phyloP scores from a whole-genome alignment of 169 alveolate species.

The Plasmodium adleri region DNA sequence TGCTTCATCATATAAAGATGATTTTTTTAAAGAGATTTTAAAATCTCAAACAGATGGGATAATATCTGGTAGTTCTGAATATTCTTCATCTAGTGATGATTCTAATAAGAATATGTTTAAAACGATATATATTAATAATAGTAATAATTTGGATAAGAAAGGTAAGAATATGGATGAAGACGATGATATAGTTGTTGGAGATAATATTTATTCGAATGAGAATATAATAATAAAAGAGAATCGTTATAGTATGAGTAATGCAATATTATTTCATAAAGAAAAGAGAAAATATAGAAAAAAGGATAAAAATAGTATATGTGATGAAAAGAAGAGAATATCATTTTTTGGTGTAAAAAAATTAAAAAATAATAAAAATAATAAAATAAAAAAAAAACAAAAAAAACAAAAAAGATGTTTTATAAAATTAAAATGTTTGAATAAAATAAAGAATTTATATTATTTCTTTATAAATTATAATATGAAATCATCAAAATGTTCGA shows the following conservation, averaged over 20 bases:
- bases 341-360: background rate
- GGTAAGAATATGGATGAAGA: background rate
- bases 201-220: background rate
- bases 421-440: slow-evolving; percentile 12
- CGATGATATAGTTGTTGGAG: background rate
- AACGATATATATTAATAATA: slow-evolving; percentile 5
- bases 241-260: slow-evolving; percentile 21
- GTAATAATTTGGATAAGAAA: background rate
- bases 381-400: background rate
- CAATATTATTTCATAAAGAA: slow-evolving; percentile 40
- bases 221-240: background rate
- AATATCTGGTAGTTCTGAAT: background rate
- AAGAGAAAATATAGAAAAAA: background rate
- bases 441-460: slow-evolving; percentile 15
- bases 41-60: slow-evolving; percentile 28
- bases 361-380: too few species aligned
- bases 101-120: background rate
- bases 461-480: slow-evolving; percentile 66
- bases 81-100: slow-evolving; percentile 20
- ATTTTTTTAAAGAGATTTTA: slow-evolving; percentile 9
- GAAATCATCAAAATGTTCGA: slow-evolving; percentile 38
- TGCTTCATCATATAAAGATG: slow-evolving; percentile 41
- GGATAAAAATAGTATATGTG: background rate
- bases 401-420: background rate
- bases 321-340: background rate